Percentiles rank a stretch among this genome's conserved stretches.
Evolutionary conservation across 129 eudicot genomes (phyloP).

Genomic region (Pittosporum tobira): DNA sequence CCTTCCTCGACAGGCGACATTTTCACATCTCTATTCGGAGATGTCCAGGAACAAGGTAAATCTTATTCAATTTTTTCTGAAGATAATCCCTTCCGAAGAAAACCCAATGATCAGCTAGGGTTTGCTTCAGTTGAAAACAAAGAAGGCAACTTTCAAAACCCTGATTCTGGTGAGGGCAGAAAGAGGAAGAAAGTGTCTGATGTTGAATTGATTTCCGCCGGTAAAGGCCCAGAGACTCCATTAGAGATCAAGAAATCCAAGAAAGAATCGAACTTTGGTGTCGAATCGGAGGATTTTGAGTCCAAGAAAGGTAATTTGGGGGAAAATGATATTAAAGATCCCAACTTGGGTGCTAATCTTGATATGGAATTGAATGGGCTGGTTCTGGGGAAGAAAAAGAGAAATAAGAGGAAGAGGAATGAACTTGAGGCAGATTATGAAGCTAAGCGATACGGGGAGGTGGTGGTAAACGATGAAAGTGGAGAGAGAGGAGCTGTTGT

Average conservation of each 20-base stretch:
- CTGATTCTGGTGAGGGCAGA: slow-evolving; percentile 16
- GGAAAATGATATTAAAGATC: not conserved
- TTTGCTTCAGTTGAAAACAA: slow-evolving; percentile 17
- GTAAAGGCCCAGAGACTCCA: not conserved
- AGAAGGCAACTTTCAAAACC: slow-evolving; percentile 13
- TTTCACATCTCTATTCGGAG: slow-evolving; percentile 65
- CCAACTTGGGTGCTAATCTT: not conserved
- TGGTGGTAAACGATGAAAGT: slow-evolving; percentile 25
- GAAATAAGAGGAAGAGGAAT: slow-evolving; percentile 91
- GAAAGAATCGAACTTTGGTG: slow-evolving; percentile 14
- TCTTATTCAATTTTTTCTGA: slow-evolving; percentile 56
- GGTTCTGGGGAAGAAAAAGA: slow-evolving; percentile 24
- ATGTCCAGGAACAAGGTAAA: slow-evolving; percentile 19
- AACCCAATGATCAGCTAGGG: slow-evolving; percentile 25
- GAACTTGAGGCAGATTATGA: slow-evolving; percentile 87
- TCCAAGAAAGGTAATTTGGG: slow-evolving; percentile 8
- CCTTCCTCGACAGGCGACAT: slow-evolving; percentile 34
- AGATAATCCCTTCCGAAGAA: slow-evolving; percentile 59
- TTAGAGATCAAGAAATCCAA: slow-evolving; percentile 28
- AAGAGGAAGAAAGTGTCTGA: slow-evolving; percentile 23
- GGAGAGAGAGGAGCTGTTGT: slow-evolving; percentile 24
- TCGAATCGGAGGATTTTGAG: slow-evolving; percentile 6
- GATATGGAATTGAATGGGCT: slow-evolving; percentile 1
- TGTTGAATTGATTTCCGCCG: slow-evolving; percentile 15
- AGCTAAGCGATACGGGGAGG: slow-evolving; percentile 49